Percentiles rank a stretch among this genome's conserved stretches.
Evolutionary conservation across 257 asterid genomes (phyloP).

Genomic region (Rauvolfia tetraphylla): DNA sequence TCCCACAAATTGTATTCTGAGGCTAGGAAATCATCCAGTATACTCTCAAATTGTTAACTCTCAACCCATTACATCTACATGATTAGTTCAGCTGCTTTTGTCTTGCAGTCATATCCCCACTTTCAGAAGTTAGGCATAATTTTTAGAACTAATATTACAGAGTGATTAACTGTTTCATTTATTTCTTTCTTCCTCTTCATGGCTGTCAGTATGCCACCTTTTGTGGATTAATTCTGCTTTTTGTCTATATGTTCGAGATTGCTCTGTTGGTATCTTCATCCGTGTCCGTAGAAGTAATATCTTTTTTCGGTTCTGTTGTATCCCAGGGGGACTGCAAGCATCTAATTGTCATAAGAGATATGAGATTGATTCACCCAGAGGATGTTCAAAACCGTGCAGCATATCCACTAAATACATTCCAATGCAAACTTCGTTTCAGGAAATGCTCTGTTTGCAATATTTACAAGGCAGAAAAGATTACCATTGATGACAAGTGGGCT

Average conservation of each 20-base stretch:
- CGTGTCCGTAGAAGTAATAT: neutral
- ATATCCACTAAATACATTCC: conserved; percentile 57
- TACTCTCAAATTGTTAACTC: neutral
- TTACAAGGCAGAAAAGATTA: conserved; percentile 64
- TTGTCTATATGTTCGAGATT: neutral
- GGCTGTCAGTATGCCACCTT: neutral
- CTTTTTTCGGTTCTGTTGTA: neutral
- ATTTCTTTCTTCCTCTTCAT: neutral
- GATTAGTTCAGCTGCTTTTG: neutral
- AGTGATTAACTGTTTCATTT: neutral
- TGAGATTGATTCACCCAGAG: conserved; percentile 76
- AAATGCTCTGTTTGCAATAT: conserved; percentile 89
- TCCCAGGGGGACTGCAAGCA: conserved; percentile 83
- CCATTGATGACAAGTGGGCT: conserved; percentile 89
- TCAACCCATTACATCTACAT: neutral
- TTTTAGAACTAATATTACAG: neutral
- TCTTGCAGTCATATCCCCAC: neutral
- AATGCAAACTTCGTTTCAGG: conserved; percentile 42
- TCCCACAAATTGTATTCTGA: neutral
- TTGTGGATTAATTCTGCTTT: neutral
- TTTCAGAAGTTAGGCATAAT: neutral
- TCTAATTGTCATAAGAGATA: conserved; percentile 64
- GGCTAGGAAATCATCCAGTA: neutral
- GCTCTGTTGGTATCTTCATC: neutral
- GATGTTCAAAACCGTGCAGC: conserved; percentile 78